These are phyloP conservation scores for Periconia digitata DNA, from an alignment of 2,329 filamentous ascomycete genomes.

Conservation along the genomic window DNA sequence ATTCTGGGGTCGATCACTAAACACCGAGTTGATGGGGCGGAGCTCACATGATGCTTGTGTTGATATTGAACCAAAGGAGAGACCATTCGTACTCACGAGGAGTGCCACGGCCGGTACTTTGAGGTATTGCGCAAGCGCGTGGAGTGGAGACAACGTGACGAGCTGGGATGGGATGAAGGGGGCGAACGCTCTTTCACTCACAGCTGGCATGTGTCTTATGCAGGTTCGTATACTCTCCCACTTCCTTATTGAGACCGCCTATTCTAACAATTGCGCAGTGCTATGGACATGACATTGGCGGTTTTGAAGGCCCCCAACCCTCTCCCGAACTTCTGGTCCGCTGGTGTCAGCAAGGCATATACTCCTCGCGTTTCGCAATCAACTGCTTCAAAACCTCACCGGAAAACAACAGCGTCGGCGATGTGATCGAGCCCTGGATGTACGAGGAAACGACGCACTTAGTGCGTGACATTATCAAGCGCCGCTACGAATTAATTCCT, in stretches of 20 bases:
- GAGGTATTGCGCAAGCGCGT: constrained; percentile 69
- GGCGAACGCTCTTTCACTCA: constrained; percentile 68
- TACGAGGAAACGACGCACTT: constrained; percentile 67
- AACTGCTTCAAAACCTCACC: constrained; percentile 76
- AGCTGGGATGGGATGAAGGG: constrained; percentile 75
- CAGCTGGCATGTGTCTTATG: constrained; percentile 67
- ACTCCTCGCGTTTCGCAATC: constrained; percentile 72
- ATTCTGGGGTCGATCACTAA: constrained; percentile 68
- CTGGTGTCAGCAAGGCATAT: constrained; percentile 72
- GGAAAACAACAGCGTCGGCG: constrained; percentile 66
- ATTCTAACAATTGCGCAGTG: constrained; percentile 45
- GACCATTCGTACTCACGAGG: constrained; percentile 70
- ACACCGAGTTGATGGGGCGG: constrained; percentile 72
- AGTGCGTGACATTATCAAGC: constrained; percentile 66
- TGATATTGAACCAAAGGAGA: constrained; percentile 58
- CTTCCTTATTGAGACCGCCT: neutral
- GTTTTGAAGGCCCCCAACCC: constrained; percentile 74
- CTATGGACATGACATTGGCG: constrained; percentile 74
- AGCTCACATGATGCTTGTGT: constrained; percentile 68
- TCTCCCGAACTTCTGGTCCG: constrained; percentile 69
- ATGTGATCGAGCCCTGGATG: constrained; percentile 79
- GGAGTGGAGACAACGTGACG: constrained; percentile 75
- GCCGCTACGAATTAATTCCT: constrained; percentile 71
- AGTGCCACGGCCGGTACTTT: constrained; percentile 72
- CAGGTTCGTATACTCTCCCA: constrained; percentile 50